Percentiles rank a stretch among this genome's conserved stretches.
Evolutionary conservation across 192 early-diverging fungal genomes (phyloP).

Genomic region (Borealophlyctis nickersoniae): DNA sequence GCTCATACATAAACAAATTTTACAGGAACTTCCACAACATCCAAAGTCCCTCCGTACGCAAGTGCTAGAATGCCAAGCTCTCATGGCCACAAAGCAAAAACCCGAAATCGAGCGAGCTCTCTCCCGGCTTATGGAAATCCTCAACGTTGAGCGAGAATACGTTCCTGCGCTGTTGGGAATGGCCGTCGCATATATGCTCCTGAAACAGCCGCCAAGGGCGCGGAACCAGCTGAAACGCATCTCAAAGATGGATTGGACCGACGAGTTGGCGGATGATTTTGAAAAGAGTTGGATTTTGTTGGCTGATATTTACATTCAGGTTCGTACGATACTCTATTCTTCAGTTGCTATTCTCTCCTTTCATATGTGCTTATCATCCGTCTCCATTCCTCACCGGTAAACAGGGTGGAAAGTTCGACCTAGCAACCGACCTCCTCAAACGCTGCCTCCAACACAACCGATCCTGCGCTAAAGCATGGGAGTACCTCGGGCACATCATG

Average conservation of each 20-base stretch:
- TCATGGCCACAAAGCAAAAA: slow-evolving; percentile 54
- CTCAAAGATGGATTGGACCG: slow-evolving; percentile 48
- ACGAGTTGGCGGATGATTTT: slow-evolving; percentile 43
- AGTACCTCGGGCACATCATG: slow-evolving; percentile 59
- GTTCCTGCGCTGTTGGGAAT: slow-evolving; percentile 50
- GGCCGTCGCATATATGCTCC: slow-evolving; percentile 48
- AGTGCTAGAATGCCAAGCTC: slow-evolving; percentile 44
- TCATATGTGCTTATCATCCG: slow-evolving; percentile 4
- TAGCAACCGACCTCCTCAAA: slow-evolving; percentile 51
- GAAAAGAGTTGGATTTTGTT: slow-evolving; percentile 52
- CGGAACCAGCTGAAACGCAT: slow-evolving; percentile 55
- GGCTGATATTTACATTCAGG: slow-evolving; percentile 56
- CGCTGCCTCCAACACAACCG: slow-evolving; percentile 37
- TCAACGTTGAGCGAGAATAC: slow-evolving; percentile 47
- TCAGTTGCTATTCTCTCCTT: slow-evolving; percentile 7
- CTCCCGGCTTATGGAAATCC: slow-evolving; percentile 38
- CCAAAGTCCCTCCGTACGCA: slow-evolving; percentile 41
- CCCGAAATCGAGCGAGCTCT: slow-evolving; percentile 50
- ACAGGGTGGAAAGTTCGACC: slow-evolving; percentile 54
- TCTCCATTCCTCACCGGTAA: slow-evolving; percentile 8
- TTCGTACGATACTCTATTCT: slow-evolving; percentile 3
- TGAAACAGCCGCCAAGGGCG: slow-evolving; percentile 53
- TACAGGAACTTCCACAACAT: slow-evolving; percentile 42
- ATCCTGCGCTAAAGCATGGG: slow-evolving; percentile 49
- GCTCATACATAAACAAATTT: no score